A percentile compares a stretch with the other conserved stretches of the same genome.
Evolutionary conservation across 2,329 filamentous ascomycete species (phyloP).

Genomic region (Fusarium drepaniforme): DNA sequence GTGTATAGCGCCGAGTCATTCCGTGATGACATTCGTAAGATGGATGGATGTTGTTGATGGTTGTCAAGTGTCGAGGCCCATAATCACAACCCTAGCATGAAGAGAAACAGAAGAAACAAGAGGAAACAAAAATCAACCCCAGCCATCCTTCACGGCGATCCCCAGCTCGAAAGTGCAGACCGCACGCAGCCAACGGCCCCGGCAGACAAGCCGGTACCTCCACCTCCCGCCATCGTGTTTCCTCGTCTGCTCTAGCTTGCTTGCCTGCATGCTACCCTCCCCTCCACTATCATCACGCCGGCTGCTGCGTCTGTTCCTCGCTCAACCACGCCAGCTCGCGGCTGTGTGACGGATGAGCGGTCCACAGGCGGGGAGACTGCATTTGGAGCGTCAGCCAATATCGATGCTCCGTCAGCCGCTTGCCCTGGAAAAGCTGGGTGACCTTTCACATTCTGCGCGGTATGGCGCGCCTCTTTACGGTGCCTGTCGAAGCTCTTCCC

Average conservation of each 20-base stretch:
- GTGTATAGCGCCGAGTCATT: background rate
- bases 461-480: constrained; percentile 26
- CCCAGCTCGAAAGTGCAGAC: constrained; percentile 12
- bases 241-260: constrained; percentile 8
- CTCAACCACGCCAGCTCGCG: constrained; percentile 36
- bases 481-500: constrained; percentile 29
- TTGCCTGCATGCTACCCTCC: constrained; percentile 45
- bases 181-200: constrained; percentile 8
- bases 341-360: constrained; percentile 44
- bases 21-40: background rate
- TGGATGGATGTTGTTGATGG: background rate
- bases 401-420: constrained; percentile 63
- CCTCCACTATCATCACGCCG: constrained; percentile 32
- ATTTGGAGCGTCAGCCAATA: constrained; percentile 62
- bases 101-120: constrained; percentile 24
- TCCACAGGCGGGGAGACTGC: constrained; percentile 41
- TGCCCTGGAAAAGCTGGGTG: constrained; percentile 41
- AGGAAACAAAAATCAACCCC: constrained; percentile 10
- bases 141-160: constrained; percentile 20
- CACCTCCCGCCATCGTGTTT: constrained; percentile 33
- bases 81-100: background rate
- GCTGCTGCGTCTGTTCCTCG: constrained; percentile 37
- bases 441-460: constrained; percentile 14
- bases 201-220: constrained; percentile 8
- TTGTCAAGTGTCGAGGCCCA: background rate